Base-by-base conservation (phyloP, 805 yeast genomes). In the Metschnikowia proteae region DNA sequence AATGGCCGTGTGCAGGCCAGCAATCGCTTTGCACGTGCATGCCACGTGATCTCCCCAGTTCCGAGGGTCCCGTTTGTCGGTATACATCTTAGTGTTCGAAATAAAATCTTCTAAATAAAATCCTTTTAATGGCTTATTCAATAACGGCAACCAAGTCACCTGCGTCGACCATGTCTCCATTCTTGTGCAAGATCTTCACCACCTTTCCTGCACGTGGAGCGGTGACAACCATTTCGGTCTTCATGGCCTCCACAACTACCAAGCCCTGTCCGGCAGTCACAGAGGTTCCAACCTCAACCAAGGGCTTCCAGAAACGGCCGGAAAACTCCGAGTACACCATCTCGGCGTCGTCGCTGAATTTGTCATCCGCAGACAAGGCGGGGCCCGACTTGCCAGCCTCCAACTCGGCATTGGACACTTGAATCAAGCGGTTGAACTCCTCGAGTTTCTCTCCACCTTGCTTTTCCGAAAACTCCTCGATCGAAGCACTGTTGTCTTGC, bases 81-180 rank as follows among this genome's bases (percentile, higher is more conserved):
- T 17, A 17, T 17, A 17, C 17, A 17, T 17, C 2, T 17, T 17
- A 17, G 17, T 17, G 17, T 17, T 17, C 17, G 17, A 17, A 17
- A 17, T 17, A 17, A 17, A 17, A 17, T 1, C 1, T 17, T 17
- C 17, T 17, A 17, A 17, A 17, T 17, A 28, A 28, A 6, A 28
- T 6, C 9, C 30, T n/a, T n/a, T n/a, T 31, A 32, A 11, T 22
- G 13, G 17, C 4, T 13, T 60, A 71, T 64, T 80, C 83, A 36
- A 86, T 71, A 25, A 91, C 96, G 44, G 85, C 97, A 41, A 94
- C 96, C 53, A 89, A 70, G 65, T 94, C 98, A 54, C 99, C 99
- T 35, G 97, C 89, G 51, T 92, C 97, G 36, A 92, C 96, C 86
- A 94, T 88, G 62, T 92, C 97, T 61, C 98, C 98, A 62, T 89